Evolutionary conservation across 1,139 yeast species (phyloP).

Genomic region (Yamadazyma trypodendri): DNA sequence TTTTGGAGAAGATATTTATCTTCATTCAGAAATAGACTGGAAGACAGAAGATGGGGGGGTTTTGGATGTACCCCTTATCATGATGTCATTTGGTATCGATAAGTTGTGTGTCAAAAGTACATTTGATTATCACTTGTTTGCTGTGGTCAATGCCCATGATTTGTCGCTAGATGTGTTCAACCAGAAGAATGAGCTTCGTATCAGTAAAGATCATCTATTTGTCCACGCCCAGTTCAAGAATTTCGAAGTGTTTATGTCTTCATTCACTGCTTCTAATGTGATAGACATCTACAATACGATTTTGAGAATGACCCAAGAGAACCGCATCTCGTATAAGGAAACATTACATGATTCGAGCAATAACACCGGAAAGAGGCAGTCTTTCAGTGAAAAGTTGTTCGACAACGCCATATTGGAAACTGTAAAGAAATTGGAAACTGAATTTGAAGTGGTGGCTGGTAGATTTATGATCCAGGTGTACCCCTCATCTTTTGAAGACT

Average conservation of each 20-base stretch:
- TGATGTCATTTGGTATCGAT: conserved; percentile 57
- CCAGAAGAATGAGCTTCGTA: conserved; percentile 51
- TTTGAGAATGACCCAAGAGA: conserved; percentile 71
- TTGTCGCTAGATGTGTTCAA: conserved; percentile 64
- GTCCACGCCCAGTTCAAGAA: conserved; percentile 56
- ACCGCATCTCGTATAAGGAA: conserved; percentile 68
- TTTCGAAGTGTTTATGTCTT: conserved; percentile 67
- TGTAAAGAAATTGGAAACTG: conserved; percentile 51
- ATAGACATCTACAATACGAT: conserved; percentile 75
- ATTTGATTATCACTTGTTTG: conserved; percentile 82
- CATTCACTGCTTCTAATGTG: conserved; percentile 80
- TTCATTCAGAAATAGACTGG: conserved; percentile 76
- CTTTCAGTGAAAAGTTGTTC: conserved; percentile 18
- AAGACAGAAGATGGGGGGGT: conserved; percentile 39
- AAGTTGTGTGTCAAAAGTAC: conserved; percentile 60
- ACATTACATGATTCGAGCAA: conserved; percentile 56
- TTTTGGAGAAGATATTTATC: conserved; percentile 46
- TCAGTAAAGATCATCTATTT: conserved; percentile 59
- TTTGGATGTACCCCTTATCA: conserved; percentile 65
- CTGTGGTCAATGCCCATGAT: conserved; percentile 53
- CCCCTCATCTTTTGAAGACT: conserved; percentile 74
- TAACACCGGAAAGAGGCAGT: conserved; percentile 5
- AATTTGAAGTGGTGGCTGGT: conserved; percentile 60
- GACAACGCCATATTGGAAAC: conserved; percentile 36
- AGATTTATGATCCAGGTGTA: conserved; percentile 60